Percentiles rank a stretch among this genome's conserved stretches.
Conservation (phyloP, 179 eudicot species). For the Heliamphora pulchella region DNA sequence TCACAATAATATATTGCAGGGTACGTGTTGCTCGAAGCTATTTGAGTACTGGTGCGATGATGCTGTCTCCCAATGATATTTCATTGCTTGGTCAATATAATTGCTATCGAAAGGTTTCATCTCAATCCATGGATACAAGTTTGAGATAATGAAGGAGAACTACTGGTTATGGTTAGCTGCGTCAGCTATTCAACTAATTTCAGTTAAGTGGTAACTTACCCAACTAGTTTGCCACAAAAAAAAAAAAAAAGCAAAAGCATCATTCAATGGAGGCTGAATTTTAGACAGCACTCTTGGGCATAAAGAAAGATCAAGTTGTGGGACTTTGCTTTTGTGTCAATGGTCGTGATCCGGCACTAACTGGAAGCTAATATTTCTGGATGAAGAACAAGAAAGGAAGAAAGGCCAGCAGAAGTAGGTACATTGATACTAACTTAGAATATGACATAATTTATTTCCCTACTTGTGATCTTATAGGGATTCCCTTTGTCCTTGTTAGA, state of each 20-base stretch:
- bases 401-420: not conserved
- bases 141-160: constrained; percentile 10
- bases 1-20: constrained; percentile 32
- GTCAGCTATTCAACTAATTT: not conserved
- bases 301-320: not conserved
- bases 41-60: constrained; percentile 50
- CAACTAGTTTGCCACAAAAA: not conserved
- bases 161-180: not conserved
- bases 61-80: constrained; percentile 55
- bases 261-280: not conserved
- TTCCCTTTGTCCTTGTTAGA: not conserved
- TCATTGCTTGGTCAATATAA: constrained; percentile 37
- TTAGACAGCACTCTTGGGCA: not conserved
- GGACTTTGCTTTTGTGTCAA: not conserved
- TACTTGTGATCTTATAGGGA: constrained; percentile 2
- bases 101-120: constrained; percentile 27
- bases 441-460: not conserved
- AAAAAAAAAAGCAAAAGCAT: not conserved
- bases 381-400: constrained; percentile 9
- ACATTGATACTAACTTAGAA: not conserved
- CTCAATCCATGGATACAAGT: constrained; percentile 13
- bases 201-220: constrained; percentile 1
- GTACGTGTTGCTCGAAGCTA: constrained; percentile 50
- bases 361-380: not conserved
- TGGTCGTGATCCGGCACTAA: not conserved